Base-by-base conservation (phyloP, 176 grass and related monocot species). In the Urochloa ruziziensis region DNA sequence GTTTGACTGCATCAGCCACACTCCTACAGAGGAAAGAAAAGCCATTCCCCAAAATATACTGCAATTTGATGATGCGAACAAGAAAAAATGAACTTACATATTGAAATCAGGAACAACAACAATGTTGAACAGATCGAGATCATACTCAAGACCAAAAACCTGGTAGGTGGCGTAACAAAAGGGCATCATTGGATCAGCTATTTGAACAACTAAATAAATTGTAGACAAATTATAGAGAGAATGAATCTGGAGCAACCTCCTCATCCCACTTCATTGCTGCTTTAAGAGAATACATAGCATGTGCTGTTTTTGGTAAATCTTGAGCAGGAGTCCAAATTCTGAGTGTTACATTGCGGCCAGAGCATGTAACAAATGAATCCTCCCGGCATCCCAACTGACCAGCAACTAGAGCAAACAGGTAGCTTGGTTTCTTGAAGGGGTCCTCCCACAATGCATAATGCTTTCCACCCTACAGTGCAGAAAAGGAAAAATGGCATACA, bases 231-330 rank as follows among this genome's bases (percentile, higher is more conserved):
- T 2, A 80, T 32, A 61, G 43, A n/a, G n/a, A 19, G 74, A 68
- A 56, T 52, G 61, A 77, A 81, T 49, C 12, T 51, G 48, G 58
- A 90, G 75, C 56, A 74, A 98, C 93, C 86, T 98, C 93, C 81
- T 98, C 96, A 65, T 98, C 96, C 96, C 96, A 98, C 72, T 95
- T 91, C 96, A 99, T 99, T 73, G 96, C 96, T 88, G 94, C 93
- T 87, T 99, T 99, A 78, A 99, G 96, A 89, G 96, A 99, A 90
- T 94, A 94, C 96, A 99, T 99, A 61, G 96, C 96, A 96, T 99
- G 96, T 10, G 67, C 90, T 60, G 96, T 99, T 94, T 96, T 99
- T 51, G 91, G 85, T 53, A 99, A 92, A 90, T 99, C 96, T 80
- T 99, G 91, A 19, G 77, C 82, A 85, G 96, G 96, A 76, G 96